Evolutionary conservation across 768 basidiomycete genomes (phyloP), one percentile per base, ranked within the genome.

Genomic region (Mycena leptocephala): DNA sequence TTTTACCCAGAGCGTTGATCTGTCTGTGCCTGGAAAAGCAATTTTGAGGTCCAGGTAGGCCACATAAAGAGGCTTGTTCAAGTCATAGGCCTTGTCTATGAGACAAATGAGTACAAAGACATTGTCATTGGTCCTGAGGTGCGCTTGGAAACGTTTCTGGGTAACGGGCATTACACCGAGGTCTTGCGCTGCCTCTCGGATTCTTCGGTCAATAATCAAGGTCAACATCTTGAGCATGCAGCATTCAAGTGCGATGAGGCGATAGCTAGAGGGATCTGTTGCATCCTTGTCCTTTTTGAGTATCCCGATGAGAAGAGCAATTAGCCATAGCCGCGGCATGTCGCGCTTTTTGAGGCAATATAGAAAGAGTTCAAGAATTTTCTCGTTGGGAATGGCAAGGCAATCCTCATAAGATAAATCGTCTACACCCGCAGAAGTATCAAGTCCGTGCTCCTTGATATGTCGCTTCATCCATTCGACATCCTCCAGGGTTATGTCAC

Each of bases 141-240:
- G 24, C 51, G 10, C 8, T 18, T 24, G 7, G 5, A 26, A 9
- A 28, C 51, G 14, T 10, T 51, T 51, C 48, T 18, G 22, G 8
- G 48, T n/a, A n/a, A n/a, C n/a, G n/a, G n/a, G n/a, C n/a, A n/a
- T n/a, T 48, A 20, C 18, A 48, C 46, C 46, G 8, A 48, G 18
- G 51, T 28, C 9, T 53, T 53, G n/a, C 6, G n/a, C n/a, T 7
- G 28, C 65, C 46, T 53, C 65, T 5, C 48, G 65, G 28, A 67
- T 53, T n/a, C n/a, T n/a, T n/a, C n/a, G n/a, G n/a, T n/a, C 65
- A 24, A 53, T 51, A 32, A 51, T 53, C 11, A 67, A 28, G 14
- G 65, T 67, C 32, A 83, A 67, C 8, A 78, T 64, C 55, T 82
- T 83, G 26, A 82, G 70, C 28, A 82, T 53, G 69, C 78, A 80